Percentiles rank a stretch among this genome's conserved stretches.
Evolutionary conservation across 179 eudicot genomes (phyloP).

Genomic region (Silene noctiflora): DNA sequence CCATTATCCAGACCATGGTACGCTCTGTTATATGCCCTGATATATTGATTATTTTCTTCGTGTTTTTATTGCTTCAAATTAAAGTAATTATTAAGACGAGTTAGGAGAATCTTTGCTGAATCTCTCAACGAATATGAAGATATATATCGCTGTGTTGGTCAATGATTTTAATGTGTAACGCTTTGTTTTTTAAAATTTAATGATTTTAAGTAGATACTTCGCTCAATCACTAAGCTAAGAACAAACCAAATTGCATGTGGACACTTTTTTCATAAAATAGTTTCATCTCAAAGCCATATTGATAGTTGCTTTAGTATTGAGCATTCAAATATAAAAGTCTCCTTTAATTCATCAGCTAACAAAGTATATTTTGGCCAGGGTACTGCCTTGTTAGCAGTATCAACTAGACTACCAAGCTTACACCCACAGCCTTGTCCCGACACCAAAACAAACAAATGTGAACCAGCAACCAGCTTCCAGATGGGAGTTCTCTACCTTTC

Average conservation of each 20-base stretch:
- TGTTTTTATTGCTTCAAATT: neutral
- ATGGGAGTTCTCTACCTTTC: constrained; percentile 27
- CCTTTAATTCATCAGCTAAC: neutral
- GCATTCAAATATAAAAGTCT: neutral
- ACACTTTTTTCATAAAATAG: too few relatives aligned
- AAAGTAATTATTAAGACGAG: neutral
- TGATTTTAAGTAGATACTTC: neutral
- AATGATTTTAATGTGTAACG: too few relatives aligned
- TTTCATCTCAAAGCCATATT: neutral
- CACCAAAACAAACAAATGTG: constrained; percentile 6
- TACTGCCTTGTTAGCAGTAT: constrained; percentile 21
- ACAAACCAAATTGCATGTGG: too few relatives aligned
- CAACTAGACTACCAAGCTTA: constrained; percentile 24
- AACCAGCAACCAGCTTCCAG: constrained; percentile 23
- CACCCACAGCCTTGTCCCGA: constrained; percentile 20
- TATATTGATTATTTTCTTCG: neutral
- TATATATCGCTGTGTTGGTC: neutral
- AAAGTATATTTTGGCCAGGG: constrained; percentile 13
- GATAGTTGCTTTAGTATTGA: neutral
- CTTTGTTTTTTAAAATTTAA: too few relatives aligned
- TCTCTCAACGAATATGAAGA: neutral
- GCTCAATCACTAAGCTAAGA: neutral
- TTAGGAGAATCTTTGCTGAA: neutral
- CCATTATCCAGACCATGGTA: constrained; percentile 27
- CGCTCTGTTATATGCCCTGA: neutral